Evolutionary conservation across 2,329 filamentous ascomycete species (phyloP).

Genomic region (Cladosporium sp.): DNA sequence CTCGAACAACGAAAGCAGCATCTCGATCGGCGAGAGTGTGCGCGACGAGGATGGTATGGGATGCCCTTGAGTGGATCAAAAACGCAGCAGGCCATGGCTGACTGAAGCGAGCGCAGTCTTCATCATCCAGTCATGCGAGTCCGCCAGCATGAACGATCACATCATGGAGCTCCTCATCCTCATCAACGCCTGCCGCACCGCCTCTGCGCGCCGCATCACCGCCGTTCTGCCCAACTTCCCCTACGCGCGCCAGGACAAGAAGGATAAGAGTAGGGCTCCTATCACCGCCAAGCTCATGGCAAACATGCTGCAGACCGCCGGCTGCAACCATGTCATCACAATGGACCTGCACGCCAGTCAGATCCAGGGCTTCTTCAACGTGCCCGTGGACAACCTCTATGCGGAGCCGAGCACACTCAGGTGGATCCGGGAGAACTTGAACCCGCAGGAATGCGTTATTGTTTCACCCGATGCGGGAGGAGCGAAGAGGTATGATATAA

Average conservation of each 20-base stretch:
- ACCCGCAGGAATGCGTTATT: conserved; percentile 82
- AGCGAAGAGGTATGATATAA: conserved; percentile 69
- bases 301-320: conserved; percentile 95
- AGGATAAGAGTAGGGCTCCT: conserved; percentile 92
- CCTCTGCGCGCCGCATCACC: conserved; percentile 85
- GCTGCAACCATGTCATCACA: conserved; percentile 90
- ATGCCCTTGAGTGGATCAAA: neutral
- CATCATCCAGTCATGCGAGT: conserved; percentile 91
- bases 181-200: conserved; percentile 91
- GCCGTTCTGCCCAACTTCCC: conserved; percentile 96
- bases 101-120: conserved; percentile 60
- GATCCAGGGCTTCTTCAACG: conserved; percentile 95
- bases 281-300: conserved; percentile 95
- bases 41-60: conserved; percentile 84
- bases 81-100: conserved; percentile 11
- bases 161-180: conserved; percentile 98
- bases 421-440: conserved; percentile 86
- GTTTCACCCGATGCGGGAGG: conserved; percentile 94
- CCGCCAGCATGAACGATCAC: conserved; percentile 95
- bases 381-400: conserved; percentile 79
- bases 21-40: conserved; percentile 94
- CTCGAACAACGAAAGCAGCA: conserved; percentile 83
- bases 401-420: conserved; percentile 88
- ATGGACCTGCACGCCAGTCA: conserved; percentile 95
- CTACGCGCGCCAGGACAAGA: conserved; percentile 96